Percentiles rank a stretch among this genome's conserved stretches.
Conservation (phyloP, 2,329 filamentous ascomycete genomes). For the Chrysosporium keratinophilum region DNA sequence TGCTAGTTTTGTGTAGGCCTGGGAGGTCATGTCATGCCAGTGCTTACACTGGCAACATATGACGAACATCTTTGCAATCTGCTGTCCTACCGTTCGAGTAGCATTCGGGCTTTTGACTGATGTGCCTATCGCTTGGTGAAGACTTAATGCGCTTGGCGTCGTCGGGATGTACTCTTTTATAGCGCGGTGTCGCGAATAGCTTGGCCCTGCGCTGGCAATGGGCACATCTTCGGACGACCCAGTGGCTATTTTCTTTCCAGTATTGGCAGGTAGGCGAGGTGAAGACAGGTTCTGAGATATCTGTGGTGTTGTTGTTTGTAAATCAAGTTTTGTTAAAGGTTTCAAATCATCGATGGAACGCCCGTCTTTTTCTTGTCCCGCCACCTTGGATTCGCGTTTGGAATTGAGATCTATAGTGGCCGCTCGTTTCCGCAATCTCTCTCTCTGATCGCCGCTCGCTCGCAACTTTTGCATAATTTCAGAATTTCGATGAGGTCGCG, state of each 20-base stretch:
- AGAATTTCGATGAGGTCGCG: constrained; percentile 9
- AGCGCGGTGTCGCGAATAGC: neutral
- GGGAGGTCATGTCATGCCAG: constrained; percentile 36
- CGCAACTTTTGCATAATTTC: constrained; percentile 13
- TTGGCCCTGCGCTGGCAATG: neutral
- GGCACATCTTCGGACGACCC: neutral
- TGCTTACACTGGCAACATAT: constrained; percentile 36
- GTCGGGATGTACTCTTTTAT: constrained; percentile 5
- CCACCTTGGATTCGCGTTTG: neutral
- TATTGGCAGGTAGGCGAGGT: constrained; percentile 2
- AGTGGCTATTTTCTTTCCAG: neutral
- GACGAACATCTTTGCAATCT: constrained; percentile 32
- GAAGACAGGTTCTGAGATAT: neutral
- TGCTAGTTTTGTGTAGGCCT: constrained; percentile 30
- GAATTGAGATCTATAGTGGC: neutral
- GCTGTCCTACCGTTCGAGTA: constrained; percentile 5
- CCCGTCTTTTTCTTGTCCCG: neutral
- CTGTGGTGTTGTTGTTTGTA: neutral
- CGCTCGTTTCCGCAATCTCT: constrained; percentile 5
- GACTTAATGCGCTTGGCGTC: constrained; percentile 4
- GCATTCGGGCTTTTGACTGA: constrained; percentile 17
- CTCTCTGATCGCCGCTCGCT: constrained; percentile 1
- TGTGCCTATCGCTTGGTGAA: constrained; percentile 11
- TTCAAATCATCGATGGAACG: neutral
- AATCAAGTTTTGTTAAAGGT: neutral